phyloP scores from a whole-genome alignment of 495 filamentous ascomycete species.

The Polyplosphaeria fusca region DNA sequence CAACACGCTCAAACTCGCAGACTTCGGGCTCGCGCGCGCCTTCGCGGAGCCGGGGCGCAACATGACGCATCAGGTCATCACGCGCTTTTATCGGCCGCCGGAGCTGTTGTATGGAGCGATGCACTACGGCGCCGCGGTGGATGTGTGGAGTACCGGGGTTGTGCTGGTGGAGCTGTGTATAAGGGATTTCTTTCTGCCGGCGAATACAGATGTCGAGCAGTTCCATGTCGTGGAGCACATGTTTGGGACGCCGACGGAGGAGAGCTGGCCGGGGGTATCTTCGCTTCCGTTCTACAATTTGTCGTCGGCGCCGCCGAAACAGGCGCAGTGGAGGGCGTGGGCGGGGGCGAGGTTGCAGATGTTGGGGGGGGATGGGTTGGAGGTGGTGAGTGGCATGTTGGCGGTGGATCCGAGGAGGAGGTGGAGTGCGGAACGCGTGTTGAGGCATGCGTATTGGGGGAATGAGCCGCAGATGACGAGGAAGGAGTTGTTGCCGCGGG shows the following conservation, averaged over 20 bases:
- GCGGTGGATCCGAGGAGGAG: conserved; percentile 80
- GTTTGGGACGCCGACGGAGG: conserved; percentile 88
- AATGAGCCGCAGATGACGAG: conserved; percentile 77
- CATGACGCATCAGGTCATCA: conserved; percentile 96
- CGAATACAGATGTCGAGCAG: conserved; percentile 76
- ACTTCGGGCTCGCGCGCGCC: conserved; percentile 89
- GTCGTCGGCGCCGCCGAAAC: conserved; percentile 40
- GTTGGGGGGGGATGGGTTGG: conserved; percentile 74
- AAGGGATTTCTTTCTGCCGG: conserved; percentile 73
- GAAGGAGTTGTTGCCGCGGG: conserved; percentile 76
- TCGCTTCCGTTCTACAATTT: conserved; percentile 69
- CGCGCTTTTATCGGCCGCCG: conserved; percentile 81
- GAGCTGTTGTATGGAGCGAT: conserved; percentile 87
- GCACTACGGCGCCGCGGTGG: conserved; percentile 86
- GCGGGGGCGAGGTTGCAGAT: conserved; percentile 69
- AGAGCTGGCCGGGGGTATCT: conserved; percentile 91
- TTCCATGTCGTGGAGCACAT: conserved; percentile 75
- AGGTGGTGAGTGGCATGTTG: conserved; percentile 83
- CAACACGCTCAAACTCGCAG: conserved; percentile 90
- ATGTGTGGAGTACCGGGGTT: conserved; percentile 91
- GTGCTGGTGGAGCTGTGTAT: conserved; percentile 91
- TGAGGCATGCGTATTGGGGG: conserved; percentile 84
- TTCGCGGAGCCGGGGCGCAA: conserved; percentile 82
- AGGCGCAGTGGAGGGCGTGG: conserved; percentile 51
- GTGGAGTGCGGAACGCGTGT: conserved; percentile 66